Base-by-base conservation (phyloP, 352 stramenopile genomes). In the Phytophthora foliorum region DNA sequence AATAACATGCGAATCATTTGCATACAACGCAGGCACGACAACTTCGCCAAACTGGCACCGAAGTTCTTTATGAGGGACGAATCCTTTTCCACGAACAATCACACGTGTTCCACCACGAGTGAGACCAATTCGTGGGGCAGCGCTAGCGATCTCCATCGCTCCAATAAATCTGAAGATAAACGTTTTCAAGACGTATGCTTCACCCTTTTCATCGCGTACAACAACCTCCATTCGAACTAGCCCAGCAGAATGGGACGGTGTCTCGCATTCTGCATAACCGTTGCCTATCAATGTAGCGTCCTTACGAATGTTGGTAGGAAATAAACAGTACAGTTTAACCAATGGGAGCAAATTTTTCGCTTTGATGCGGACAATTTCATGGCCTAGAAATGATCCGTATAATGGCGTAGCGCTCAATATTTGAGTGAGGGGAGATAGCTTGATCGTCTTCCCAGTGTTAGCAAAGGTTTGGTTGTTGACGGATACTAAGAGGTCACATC, bases 401-500 rank as follows among this genome's bases (percentile, higher is more conserved):
- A 52, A 27, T 6, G 80, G 80, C 9, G 42, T 16, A 13, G 57
- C 60, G 0, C 19, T 50, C 10, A 53, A 13, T 22, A 82, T 62
- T 46, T 57, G 44, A 27, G 56, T 46, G 25, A 59, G 4, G 8
- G 62, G 22, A 13, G 52, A 46, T 1, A 84, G 24, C 13, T 38
- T 29, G 14, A 84, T 32, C 25, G 46, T 31, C 25, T 72, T 81
- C 17, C 66, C 73, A 2, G 69, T 78, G 27, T 54, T 50, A 0
- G 22, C 27, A 57, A 75, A 84, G 1, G 61, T 66, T 24, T 84
- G 77, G 13, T 82, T 74, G 46, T 88, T 88, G 4, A 86, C 67
- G 5, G 80, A 88, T 7, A 82, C n/a, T 9, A 72, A 56, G 6
- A 81, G 3, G 16, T 72, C 44, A n/a, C 80, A 88, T 2, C 55